Percentiles rank a stretch among this genome's conserved stretches.
These are phyloP conservation scores for Parsonsia alboflavescens DNA, from an alignment of 257 asterid species.

Conservation along the genomic window DNA sequence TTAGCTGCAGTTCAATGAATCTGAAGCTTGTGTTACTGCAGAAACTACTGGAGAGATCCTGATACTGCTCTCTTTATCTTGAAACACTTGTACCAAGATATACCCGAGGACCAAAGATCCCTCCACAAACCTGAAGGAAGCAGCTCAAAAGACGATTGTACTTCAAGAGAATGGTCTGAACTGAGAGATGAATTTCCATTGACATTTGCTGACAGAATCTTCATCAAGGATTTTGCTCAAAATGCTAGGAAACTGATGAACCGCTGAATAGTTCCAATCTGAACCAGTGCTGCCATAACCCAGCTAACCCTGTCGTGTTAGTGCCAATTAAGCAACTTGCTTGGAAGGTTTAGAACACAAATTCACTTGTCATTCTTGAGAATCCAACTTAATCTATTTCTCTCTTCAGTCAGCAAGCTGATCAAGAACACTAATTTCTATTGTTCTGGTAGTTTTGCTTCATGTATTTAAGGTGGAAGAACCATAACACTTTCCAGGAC, in stretches of 20 bases:
- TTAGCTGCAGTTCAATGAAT: neutral
- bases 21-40: slow-evolving; percentile 23
- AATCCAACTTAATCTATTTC: neutral
- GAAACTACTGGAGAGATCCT: slow-evolving; percentile 91
- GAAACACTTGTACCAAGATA: slow-evolving; percentile 76
- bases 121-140: slow-evolving; percentile 27
- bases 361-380: neutral
- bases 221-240: slow-evolving; percentile 48
- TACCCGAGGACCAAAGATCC: slow-evolving; percentile 54
- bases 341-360: neutral
- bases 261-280: neutral
- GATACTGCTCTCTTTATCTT: slow-evolving; percentile 94
- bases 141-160: slow-evolving; percentile 30
- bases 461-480: neutral
- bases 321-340: neutral
- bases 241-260: slow-evolving; percentile 42
- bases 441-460: neutral
- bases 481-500: neutral
- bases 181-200: slow-evolving; percentile 71
- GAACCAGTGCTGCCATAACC: neutral
- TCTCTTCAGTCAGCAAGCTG: neutral
- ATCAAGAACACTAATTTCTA: neutral
- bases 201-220: slow-evolving; percentile 66
- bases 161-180: slow-evolving; percentile 43
- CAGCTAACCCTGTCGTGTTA: neutral